A percentile compares a stretch with the other conserved stretches of the same genome.
Conservation (phyloP, 257 asterid species). For the Lavandula angustifolia region DNA sequence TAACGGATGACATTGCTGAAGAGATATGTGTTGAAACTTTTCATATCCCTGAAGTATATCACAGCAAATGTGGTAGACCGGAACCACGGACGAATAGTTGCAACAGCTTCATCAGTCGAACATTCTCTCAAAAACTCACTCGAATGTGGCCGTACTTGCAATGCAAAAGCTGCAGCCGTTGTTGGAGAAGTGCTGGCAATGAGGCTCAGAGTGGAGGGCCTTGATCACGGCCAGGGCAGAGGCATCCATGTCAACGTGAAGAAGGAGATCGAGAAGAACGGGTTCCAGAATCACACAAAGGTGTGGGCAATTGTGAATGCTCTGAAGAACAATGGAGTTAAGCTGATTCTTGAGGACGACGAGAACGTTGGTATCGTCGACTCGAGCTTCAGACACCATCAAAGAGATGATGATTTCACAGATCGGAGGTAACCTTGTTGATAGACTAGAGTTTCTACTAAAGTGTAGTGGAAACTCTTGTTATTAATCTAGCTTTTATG, state of each 20-base stretch:
- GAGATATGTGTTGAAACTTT: slow-evolving; percentile 72
- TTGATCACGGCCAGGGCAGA: slow-evolving; percentile 73
- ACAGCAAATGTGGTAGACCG: slow-evolving; percentile 86
- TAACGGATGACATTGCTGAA: slow-evolving; percentile 61
- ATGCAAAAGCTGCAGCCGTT: slow-evolving; percentile 79
- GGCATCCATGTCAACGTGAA: slow-evolving; percentile 71
- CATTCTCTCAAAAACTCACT: slow-evolving; percentile 63
- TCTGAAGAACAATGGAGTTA: slow-evolving; percentile 61
- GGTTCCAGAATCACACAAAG: slow-evolving; percentile 67
- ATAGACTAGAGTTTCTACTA: too few relatives aligned
- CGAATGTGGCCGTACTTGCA: slow-evolving; percentile 83
- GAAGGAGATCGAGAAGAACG: slow-evolving; percentile 80
- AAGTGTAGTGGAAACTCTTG: too few relatives aligned
- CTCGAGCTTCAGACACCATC: slow-evolving; percentile 22
- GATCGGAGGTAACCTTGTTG: background rate
- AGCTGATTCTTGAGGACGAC: slow-evolving; percentile 57
- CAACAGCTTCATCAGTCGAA: slow-evolving; percentile 73
- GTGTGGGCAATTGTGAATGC: slow-evolving; percentile 72
- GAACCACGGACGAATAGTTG: slow-evolving; percentile 66
- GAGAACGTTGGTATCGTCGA: slow-evolving; percentile 24
- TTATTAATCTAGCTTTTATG: too few relatives aligned
- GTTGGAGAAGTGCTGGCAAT: slow-evolving; percentile 91
- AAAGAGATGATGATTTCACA: slow-evolving; percentile 20
- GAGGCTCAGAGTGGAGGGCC: slow-evolving; percentile 83
- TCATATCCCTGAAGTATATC: slow-evolving; percentile 78